A percentile compares a stretch with the other conserved stretches of the same genome.
phyloP scores from a whole-genome alignment of 257 asterid species.

The Paulownia fortunei region DNA sequence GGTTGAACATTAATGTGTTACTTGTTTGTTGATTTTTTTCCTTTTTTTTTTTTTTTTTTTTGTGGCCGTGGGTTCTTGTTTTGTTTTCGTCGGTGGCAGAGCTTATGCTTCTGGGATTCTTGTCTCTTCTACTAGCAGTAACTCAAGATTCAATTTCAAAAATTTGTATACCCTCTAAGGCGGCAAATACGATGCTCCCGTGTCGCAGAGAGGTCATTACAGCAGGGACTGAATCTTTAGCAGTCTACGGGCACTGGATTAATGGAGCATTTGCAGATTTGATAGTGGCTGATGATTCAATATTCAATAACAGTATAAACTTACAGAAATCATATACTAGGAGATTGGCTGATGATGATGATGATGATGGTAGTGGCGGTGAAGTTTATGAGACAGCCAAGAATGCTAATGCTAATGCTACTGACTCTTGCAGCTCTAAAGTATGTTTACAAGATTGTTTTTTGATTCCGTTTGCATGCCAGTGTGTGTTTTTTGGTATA shows the following conservation, averaged over 20 bases:
- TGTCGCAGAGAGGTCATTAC: slow-evolving; percentile 35
- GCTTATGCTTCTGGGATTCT: slow-evolving; percentile 64
- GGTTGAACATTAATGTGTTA: neutral
- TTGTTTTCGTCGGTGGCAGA: slow-evolving; percentile 29
- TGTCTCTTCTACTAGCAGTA: slow-evolving; percentile 56
- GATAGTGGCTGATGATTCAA: neutral
- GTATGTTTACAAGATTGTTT: slow-evolving; percentile 31
- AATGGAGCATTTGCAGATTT: neutral
- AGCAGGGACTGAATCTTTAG: slow-evolving; percentile 3
- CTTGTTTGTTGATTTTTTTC: too few relatives aligned
- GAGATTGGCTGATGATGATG: slow-evolving; percentile 14
- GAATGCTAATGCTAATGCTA: neutral
- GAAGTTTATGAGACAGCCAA: neutral
- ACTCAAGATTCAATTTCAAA: slow-evolving; percentile 45
- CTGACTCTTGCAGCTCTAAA: slow-evolving; percentile 50
- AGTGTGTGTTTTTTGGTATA: neutral
- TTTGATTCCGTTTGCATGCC: neutral
- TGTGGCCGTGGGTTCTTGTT: neutral
- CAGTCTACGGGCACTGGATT: slow-evolving; percentile 2
- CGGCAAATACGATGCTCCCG: slow-evolving; percentile 63
- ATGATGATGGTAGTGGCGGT: neutral
- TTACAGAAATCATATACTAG: neutral
- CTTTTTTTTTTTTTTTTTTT: neutral
- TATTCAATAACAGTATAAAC: neutral
- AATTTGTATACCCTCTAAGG: slow-evolving; percentile 48